Base-by-base conservation (phyloP, 129 eudicot genomes). In the Artemisia tridentata region DNA sequence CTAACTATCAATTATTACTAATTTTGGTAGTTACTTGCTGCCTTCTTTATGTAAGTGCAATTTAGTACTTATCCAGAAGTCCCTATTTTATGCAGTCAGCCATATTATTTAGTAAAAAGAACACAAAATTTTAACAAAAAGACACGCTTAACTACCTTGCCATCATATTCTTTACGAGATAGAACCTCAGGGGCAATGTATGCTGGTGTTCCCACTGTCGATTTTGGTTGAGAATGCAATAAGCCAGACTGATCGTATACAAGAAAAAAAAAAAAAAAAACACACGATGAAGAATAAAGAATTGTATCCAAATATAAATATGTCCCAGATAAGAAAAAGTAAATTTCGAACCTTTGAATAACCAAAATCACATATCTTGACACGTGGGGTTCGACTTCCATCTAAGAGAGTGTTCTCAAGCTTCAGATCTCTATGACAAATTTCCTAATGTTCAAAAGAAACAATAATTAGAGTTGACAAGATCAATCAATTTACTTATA, bases 171-270 rank as follows among this genome's bases (percentile, higher is more conserved):
- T 82, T 85, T 84, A 55, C 84, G 84, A 47, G 97, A 83, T 46
- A 91, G 78, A 18, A 91, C 90, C 80, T 91, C 97, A 1, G 97
- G 97, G 50, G 96, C 96, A 68, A 91, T 91, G 79, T 91, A 88
- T 19, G 97, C 97, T 51, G 97, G 97, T 29, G 97, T 91, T 69
- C 97, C 97, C 3, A 91, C 97, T 53, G 88, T 88, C 17, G 97
- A 91, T 65, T 91, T 91, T 51, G 97, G 96, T 81, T 87, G 88
- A 0, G 96, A 88, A 62, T 91, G 96, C 72, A 88, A 80, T 63
- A 91, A 73, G 52, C 81, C 88, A n/a, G 97, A 91, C 97, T 91
- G 79, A 46, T 68, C 17, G 4, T 49, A 73, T 12, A 41, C 23
- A 54, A 21, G 1, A 21, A 23, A 67, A 73, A 68, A 25, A 18